Evolutionary conservation across 2,329 filamentous ascomycete genomes (phyloP).

Genomic region (Neophaeococcomyces mojaviensis): DNA sequence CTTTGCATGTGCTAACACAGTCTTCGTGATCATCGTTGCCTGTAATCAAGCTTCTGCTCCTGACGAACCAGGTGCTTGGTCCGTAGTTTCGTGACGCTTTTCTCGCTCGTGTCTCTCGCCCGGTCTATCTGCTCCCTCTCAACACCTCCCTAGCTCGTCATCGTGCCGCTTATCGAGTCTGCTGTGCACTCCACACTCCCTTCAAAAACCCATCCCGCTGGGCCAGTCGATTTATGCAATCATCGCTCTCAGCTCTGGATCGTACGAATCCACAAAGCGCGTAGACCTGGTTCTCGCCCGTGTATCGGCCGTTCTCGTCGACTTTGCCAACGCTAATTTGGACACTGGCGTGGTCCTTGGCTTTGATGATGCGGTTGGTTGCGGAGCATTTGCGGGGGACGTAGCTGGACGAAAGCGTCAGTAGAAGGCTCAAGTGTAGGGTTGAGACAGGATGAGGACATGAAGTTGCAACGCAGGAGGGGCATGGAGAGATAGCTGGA

Average conservation of each 20-base stretch:
- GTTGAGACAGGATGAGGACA: not conserved
- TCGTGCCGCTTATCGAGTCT: conserved; percentile 17
- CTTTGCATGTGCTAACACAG: no score
- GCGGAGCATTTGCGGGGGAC: conserved; percentile 98
- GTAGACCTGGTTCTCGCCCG: conserved; percentile 95
- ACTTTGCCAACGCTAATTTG: conserved; percentile 97
- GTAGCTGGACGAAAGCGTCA: conserved; percentile 55
- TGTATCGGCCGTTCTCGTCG: conserved; percentile 95
- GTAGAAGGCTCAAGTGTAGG: not conserved
- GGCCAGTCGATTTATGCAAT: conserved; percentile 87
- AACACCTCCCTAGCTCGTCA: no score
- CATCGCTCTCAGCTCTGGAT: conserved; percentile 95
- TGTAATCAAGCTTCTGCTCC: no score
- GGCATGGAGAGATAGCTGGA: no score
- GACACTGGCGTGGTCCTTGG: conserved; percentile 98
- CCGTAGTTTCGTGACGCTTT: not conserved
- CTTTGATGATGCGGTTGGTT: conserved; percentile 99
- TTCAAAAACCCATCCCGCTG: conserved; percentile 96
- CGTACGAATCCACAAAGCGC: conserved; percentile 96
- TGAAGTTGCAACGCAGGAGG: no score
- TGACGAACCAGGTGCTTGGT: no score
- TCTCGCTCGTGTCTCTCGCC: not conserved
- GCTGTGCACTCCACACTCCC: conserved; percentile 76
- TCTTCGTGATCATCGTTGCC: no score
- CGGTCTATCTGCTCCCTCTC: not conserved